A percentile compares a stretch with the other conserved stretches of the same genome.
These are phyloP conservation scores for Colletotrichum cereale DNA, from an alignment of 2,329 filamentous ascomycete genomes.

Conservation along the genomic window DNA sequence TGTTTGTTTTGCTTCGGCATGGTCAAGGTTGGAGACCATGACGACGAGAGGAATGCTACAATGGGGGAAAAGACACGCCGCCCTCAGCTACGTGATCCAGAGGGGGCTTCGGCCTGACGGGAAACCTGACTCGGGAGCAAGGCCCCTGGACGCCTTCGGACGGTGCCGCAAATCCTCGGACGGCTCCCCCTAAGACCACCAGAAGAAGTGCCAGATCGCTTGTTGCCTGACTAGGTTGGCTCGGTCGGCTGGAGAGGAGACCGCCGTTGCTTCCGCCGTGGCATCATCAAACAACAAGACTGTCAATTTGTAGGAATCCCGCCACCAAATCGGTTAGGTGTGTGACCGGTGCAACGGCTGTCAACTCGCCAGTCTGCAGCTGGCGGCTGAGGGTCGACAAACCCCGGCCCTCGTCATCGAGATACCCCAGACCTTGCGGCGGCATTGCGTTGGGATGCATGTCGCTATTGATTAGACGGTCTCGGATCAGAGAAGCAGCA, in stretches of 20 bases:
- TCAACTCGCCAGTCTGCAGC: constrained; percentile 11
- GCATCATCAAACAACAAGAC: constrained; percentile 11
- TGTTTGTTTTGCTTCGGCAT: constrained; percentile 22
- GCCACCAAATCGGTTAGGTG: constrained; percentile 21
- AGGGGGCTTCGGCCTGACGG: constrained; percentile 5
- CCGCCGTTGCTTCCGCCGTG: constrained; percentile 32
- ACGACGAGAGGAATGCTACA: constrained; percentile 21
- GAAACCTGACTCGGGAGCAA: constrained; percentile 36
- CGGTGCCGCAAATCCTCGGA: constrained; percentile 39
- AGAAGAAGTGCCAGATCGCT: constrained; percentile 29
- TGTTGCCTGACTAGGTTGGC: constrained; percentile 25
- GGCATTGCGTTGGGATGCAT: constrained; percentile 34
- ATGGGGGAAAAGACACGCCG: not conserved
- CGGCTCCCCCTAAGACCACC: constrained; percentile 34
- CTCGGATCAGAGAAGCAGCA: constrained; percentile 11
- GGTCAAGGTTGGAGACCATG: not conserved
- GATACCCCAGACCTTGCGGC: constrained; percentile 34
- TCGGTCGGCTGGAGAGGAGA: constrained; percentile 14
- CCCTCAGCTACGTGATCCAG: not conserved
- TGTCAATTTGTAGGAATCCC: constrained; percentile 8
- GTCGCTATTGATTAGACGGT: constrained; percentile 36
- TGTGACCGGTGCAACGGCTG: constrained; percentile 18
- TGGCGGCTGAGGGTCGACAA: constrained; percentile 26
- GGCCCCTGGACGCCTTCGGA: constrained; percentile 38
- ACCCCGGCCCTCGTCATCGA: constrained; percentile 22